A percentile compares a stretch with the other conserved stretches of the same genome.
These are phyloP conservation scores for Cystoderma amianthinum DNA, from an alignment of 768 basidiomycete species.

Conservation along the genomic window DNA sequence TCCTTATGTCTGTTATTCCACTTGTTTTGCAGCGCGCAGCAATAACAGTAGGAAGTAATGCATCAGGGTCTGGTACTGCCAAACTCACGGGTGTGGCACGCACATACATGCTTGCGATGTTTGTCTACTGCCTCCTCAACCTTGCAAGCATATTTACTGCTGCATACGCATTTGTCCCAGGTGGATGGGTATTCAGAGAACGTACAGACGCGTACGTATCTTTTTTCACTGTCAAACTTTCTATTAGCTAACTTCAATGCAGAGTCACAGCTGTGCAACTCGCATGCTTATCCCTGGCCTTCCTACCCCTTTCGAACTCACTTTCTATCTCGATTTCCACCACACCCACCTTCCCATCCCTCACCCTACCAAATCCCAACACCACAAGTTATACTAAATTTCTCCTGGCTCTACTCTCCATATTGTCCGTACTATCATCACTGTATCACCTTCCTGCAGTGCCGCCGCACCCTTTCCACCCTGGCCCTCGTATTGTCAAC, in stretches of 20 bases:
- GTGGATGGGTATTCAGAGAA: constrained; percentile 69
- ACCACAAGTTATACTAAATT: constrained; percentile 19
- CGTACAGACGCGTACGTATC: constrained; percentile 60
- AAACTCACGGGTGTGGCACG: constrained; percentile 35
- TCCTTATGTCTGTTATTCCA: constrained; percentile 61
- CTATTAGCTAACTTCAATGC: constrained; percentile 3
- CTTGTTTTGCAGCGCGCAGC: constrained; percentile 42
- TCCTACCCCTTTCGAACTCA: constrained; percentile 28
- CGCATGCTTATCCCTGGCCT: constrained; percentile 38
- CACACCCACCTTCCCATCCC: too few species aligned
- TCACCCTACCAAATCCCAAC: not conserved
- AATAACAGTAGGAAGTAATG: constrained; percentile 9
- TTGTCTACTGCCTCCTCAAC: constrained; percentile 54
- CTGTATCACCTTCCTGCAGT: constrained; percentile 44
- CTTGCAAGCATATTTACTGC: constrained; percentile 77
- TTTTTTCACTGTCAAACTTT: not conserved
- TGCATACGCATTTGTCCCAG: constrained; percentile 88
- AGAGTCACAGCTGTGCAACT: constrained; percentile 55
- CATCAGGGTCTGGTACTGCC: constrained; percentile 5
- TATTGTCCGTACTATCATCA: constrained; percentile 45
- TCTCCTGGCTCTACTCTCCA: constrained; percentile 29
- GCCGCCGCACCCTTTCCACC: constrained; percentile 50
- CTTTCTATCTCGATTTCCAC: too few species aligned
- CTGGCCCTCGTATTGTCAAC: constrained; percentile 61
- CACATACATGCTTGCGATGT: constrained; percentile 50